Evolutionary conservation across 345 rosid genomes (phyloP), one percentile per base, ranked within the genome.

Genomic region (Populus simonii): DNA sequence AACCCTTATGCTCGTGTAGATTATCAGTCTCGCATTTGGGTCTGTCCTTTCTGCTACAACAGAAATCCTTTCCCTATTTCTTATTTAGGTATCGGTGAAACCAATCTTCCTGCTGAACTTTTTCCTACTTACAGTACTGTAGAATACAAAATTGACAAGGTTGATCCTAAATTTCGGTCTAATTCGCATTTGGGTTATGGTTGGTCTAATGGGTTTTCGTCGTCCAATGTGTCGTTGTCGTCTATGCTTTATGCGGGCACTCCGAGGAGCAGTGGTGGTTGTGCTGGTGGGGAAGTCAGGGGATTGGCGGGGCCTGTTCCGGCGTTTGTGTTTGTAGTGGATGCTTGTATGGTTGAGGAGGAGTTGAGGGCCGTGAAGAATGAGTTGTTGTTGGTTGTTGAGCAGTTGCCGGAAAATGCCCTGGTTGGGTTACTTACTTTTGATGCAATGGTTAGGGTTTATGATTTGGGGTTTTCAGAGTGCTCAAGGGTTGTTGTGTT

Each of bases 1-100:
- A 96, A 96, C 85, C 98, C 98, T 8, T 93, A 92, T 75, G 91
- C 97, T 43, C 94, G 99, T 66, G 93, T 96, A 4, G 97, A 96
- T 81, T 94, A 93, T 85, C 88, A 86, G 65, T 84, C 97, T 45
- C 97, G 97, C 74, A 84, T 89, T 88, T 96, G 97, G 98, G 68
- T 78, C 73, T 96, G 99, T 81, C 92, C 98, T 72, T 96, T 96
- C 76, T 96, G 99, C 72, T 80, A 83, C 62, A 87, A 66, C 68
- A 85, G 74, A 23, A 96, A 91, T 83, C 75, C 82, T 66, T 92
- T 96, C 76, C 99, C 99, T 8, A 83, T 88, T 55, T 88, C 97
- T 47, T 93, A 96, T 70, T 81, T 91, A 16, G 92, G 92, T 23
- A 87, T 91, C 80, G 90, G 91, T 4, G 98, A 93, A 36, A 87